phyloP scores from a whole-genome alignment of 2,329 filamentous ascomycete species.

The Monosporascus cannonballus region DNA sequence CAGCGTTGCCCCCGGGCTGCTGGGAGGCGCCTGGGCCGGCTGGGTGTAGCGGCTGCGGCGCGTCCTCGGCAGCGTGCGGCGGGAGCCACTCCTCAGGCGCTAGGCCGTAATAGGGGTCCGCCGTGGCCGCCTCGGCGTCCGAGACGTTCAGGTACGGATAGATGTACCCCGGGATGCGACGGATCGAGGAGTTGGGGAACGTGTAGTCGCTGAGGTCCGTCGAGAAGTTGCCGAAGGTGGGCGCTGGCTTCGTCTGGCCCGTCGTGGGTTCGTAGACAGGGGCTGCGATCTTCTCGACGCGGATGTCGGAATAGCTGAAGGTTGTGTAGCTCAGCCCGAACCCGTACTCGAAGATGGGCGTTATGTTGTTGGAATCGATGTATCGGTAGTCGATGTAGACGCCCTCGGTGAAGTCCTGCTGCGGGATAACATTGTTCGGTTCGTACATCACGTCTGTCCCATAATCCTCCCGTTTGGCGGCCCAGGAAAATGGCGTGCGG shows the following conservation, averaged over 20 bases:
- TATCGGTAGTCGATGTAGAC: constrained; percentile 76
- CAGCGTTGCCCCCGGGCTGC: constrained; percentile 57
- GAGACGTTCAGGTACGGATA: constrained; percentile 68
- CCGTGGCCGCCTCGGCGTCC: constrained; percentile 47
- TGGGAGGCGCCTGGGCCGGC: constrained; percentile 34
- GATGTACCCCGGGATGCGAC: constrained; percentile 49
- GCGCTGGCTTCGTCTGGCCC: constrained; percentile 57
- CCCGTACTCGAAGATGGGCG: constrained; percentile 75
- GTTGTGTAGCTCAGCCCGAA: constrained; percentile 76
- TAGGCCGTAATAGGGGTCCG: constrained; percentile 54
- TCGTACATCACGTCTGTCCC: constrained; percentile 60
- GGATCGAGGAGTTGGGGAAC: constrained; percentile 55
- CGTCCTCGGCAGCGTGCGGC: constrained; percentile 46
- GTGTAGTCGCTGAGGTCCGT: constrained; percentile 58
- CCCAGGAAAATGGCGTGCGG: constrained; percentile 77
- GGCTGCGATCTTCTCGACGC: constrained; percentile 44
- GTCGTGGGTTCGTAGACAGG: constrained; percentile 51
- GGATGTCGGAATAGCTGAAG: constrained; percentile 67
- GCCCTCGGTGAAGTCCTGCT: constrained; percentile 70
- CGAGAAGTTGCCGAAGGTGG: constrained; percentile 57
- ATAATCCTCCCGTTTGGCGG: constrained; percentile 59
- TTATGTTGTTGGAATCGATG: constrained; percentile 61
- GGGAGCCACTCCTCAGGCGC: constrained; percentile 56
- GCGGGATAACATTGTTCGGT: constrained; percentile 68
- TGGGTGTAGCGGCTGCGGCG: constrained; percentile 48